Base-by-base conservation (phyloP, 164 flowering plant species). In the Magnolia sinica region DNA sequence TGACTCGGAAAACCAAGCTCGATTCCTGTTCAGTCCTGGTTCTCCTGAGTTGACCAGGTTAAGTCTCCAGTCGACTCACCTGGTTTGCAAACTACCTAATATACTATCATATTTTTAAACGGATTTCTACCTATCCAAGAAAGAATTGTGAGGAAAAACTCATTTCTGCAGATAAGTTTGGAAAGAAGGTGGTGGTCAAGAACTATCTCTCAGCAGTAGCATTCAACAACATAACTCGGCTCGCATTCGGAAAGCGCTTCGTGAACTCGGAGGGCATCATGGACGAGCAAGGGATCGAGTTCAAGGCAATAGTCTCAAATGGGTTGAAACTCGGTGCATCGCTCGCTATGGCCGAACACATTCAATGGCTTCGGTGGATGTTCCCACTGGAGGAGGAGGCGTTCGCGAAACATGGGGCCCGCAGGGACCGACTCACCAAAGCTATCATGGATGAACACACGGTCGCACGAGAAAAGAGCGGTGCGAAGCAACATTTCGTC, bases 361-460 rank as follows among this genome's bases (percentile, higher is more conserved):
- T 87, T 68, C 87, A 86, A 2, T 87, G 88, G 88, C 85, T 87
- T 4, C 82, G 88, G 0, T 86, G 86, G 85, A 58, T 87, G 80
- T 86, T 85, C 82, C 85, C 85, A 3, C 81, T 79, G 1, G 87
- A 86, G 22, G 83, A 81, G 65, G 82, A 83, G 69, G 88, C 88
- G 1, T 80, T 86, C 16, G 84, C 77, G 1, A 82, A 85, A 68
- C 90, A 86, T 8, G 79, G 82, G 0, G 82, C 84, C 0, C 86
- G 83, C 3, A 66, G 88, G 50, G 88, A 87, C 70, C 73, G 74
- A 0, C 85, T 88, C 74, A 87, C 90, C 50, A 79, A 74, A 50
- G 76, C 79, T 71, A 87, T 89, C 68, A 89, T 89, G 91, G 87
- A 87, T 19, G 90, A 89, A 73, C 90, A 89, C 79, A 83, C 90